These are phyloP conservation scores for Silene vulgaris DNA, from an alignment of 179 eudicot genomes.

Conservation along the genomic window DNA sequence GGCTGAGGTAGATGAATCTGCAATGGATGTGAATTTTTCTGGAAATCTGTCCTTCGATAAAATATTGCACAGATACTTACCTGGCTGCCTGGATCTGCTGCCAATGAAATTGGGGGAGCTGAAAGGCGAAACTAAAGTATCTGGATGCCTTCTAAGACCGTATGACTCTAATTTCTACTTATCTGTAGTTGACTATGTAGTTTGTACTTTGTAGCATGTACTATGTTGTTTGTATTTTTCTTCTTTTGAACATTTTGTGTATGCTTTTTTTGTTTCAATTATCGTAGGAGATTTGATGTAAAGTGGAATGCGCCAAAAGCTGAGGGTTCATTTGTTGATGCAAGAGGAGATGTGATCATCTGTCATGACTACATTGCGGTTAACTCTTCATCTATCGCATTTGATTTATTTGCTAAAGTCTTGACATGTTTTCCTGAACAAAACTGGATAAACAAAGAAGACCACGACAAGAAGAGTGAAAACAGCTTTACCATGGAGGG, in stretches of 20 bases:
- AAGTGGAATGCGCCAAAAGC: conserved; percentile 98
- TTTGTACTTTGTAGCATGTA: conserved; percentile 12
- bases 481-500: conserved; percentile 68
- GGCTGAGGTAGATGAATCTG: conserved; percentile 89
- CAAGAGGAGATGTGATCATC: conserved; percentile 94
- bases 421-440: conserved; percentile 60
- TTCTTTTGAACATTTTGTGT: neutral
- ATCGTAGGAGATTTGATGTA: conserved; percentile 86
- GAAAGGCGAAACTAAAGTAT: conserved; percentile 90
- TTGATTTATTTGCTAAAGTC: conserved; percentile 69
- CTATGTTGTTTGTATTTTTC: conserved; percentile 9
- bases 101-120: conserved; percentile 77
- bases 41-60: conserved; percentile 74
- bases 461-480: conserved; percentile 35
- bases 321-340: conserved; percentile 90
- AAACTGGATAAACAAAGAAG: conserved; percentile 40
- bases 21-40: conserved; percentile 90
- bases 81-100: conserved; percentile 55
- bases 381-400: conserved; percentile 83
- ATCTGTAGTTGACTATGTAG: conserved; percentile 3
- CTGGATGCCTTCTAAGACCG: conserved; percentile 90
- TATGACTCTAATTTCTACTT: conserved; percentile 35
- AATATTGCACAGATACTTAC: conserved; percentile 71
- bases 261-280: neutral
- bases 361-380: conserved; percentile 70